Conservation (phyloP, 75 land plant genomes). For the Azolla pinnata region DNA sequence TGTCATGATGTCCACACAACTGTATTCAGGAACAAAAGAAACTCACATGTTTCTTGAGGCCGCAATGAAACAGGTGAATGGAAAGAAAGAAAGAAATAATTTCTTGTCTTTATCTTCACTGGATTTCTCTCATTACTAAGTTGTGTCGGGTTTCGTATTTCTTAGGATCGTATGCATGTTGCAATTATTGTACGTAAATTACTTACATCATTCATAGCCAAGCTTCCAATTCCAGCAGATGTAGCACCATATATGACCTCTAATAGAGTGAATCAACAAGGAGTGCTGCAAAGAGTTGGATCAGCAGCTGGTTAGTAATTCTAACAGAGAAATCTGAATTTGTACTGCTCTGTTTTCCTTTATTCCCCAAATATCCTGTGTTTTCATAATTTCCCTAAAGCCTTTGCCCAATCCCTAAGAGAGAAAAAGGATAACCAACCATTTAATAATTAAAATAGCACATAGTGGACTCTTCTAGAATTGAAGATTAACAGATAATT, state of each 20-base stretch:
- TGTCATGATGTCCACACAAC: conserved; percentile 78
- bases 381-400: too few relatives aligned
- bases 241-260: conserved; percentile 29
- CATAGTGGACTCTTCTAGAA: too few relatives aligned
- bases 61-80: conserved; percentile 62
- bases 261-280: conserved; percentile 39
- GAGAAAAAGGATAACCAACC: too few relatives aligned
- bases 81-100: not conserved
- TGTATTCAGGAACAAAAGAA: conserved; percentile 58
- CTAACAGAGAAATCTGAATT: too few relatives aligned
- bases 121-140: not conserved
- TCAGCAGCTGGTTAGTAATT: conserved; percentile 58
- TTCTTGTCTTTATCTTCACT: too few relatives aligned
- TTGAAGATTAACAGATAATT: too few relatives aligned
- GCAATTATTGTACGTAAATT: conserved; percentile 39
- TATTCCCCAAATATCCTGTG: too few relatives aligned
- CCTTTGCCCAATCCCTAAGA: too few relatives aligned
- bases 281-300: conserved; percentile 63
- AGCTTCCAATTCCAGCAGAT: conserved; percentile 30
- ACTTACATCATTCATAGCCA: conserved; percentile 44
- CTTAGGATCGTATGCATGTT: conserved; percentile 49
- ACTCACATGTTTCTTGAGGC: conserved; percentile 74
- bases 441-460: too few relatives aligned
- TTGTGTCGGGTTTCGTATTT: not conserved
- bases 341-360: too few relatives aligned